Percentiles rank a stretch among this genome's conserved stretches.
Conservation (phyloP, 306 rosid genomes). For the Vicia villosa region DNA sequence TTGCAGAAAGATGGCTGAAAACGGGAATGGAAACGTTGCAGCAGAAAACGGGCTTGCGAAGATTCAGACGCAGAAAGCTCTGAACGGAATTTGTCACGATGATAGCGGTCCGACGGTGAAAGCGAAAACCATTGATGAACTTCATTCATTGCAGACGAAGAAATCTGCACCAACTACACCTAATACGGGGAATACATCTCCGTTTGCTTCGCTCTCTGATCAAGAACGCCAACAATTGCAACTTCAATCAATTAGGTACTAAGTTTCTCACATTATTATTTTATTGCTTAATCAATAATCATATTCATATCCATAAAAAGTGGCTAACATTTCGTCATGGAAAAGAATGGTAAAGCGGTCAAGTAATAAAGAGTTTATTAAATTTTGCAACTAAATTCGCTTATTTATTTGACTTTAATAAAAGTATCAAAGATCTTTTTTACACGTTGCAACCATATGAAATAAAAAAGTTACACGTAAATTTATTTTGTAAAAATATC, state of each 20-base stretch:
- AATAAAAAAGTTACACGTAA: neutral
- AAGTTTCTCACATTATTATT: neutral
- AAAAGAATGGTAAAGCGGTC: neutral
- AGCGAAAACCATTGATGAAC: slow-evolving; percentile 80
- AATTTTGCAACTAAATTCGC: neutral
- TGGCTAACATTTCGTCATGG: neutral
- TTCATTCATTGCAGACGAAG: slow-evolving; percentile 82
- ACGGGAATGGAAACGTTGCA: slow-evolving; percentile 18
- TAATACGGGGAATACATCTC: slow-evolving; percentile 34
- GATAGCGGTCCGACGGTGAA: slow-evolving; percentile 71
- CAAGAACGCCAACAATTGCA: slow-evolving; percentile 65
- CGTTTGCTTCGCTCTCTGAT: slow-evolving; percentile 54
- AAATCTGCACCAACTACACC: slow-evolving; percentile 80
- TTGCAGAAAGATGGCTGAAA: slow-evolving; percentile 42
- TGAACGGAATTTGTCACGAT: slow-evolving; percentile 62
- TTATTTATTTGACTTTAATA: neutral
- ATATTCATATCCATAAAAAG: neutral
- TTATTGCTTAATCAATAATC: neutral
- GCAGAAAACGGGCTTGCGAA: slow-evolving; percentile 48
- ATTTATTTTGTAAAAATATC: no score
- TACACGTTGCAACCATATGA: neutral
- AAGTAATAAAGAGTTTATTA: neutral
- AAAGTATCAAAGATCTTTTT: neutral
- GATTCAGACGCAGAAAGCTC: slow-evolving; percentile 51
- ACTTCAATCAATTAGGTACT: slow-evolving; percentile 76